These are phyloP conservation scores for Lactuca sativa DNA, from an alignment of 129 eudicot species.

Conservation along the genomic window DNA sequence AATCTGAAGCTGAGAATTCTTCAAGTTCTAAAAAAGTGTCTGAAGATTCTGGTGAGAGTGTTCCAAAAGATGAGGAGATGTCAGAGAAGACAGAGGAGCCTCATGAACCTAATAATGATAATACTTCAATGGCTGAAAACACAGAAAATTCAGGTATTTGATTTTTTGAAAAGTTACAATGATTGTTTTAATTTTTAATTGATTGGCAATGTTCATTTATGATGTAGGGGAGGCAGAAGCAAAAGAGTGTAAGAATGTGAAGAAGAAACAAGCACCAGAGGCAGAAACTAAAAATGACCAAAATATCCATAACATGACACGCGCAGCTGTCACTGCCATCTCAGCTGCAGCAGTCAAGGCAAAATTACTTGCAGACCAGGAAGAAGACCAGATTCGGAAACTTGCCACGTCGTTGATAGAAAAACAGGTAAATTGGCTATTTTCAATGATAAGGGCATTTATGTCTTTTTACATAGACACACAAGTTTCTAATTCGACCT, in stretches of 20 bases:
- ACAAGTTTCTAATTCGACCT: too few relatives aligned
- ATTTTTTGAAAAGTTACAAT: constrained; percentile 19
- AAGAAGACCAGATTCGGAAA: constrained; percentile 81
- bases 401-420: constrained; percentile 71
- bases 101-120: constrained; percentile 19
- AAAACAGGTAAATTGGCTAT: constrained; percentile 62
- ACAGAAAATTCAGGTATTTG: constrained; percentile 46
- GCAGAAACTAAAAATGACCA: constrained; percentile 37
- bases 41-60: constrained; percentile 31
- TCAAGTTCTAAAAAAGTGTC: constrained; percentile 44
- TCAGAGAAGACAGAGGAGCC: constrained; percentile 50
- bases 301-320: constrained; percentile 50
- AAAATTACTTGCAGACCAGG: constrained; percentile 78
- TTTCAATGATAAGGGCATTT: background rate
- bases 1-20: constrained; percentile 39
- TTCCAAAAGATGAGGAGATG: constrained; percentile 48
- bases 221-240: constrained; percentile 43
- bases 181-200: background rate
- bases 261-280: constrained; percentile 19
- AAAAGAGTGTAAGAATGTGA: constrained; percentile 29
- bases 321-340: constrained; percentile 80
- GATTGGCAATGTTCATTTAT: constrained; percentile 10
- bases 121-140: constrained; percentile 35
- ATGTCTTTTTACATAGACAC: background rate
- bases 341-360: constrained; percentile 98